Conservation (phyloP, 352 stramenopile genomes). For the Phytophthora agathidicida region DNA sequence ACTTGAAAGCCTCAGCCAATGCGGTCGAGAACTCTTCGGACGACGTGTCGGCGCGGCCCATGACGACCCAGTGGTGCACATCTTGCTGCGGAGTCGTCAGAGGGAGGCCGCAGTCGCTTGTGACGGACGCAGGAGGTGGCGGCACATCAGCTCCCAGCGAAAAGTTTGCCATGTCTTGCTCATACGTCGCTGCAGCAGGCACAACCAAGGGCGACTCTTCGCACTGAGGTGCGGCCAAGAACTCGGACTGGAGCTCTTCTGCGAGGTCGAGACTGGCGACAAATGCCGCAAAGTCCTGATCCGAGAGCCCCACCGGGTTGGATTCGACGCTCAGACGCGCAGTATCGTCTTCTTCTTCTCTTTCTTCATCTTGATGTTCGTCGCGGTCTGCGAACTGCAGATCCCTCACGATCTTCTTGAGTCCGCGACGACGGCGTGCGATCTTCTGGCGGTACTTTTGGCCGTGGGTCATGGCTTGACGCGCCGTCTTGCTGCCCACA, state of each 20-base stretch:
- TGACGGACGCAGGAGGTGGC: neutral
- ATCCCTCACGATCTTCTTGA: slow-evolving; percentile 45
- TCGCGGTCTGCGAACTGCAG: slow-evolving; percentile 26
- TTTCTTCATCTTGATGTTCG: neutral
- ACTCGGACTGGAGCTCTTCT: slow-evolving; percentile 21
- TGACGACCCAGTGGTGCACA: slow-evolving; percentile 36
- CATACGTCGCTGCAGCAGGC: neutral
- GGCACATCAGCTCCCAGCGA: slow-evolving; percentile 1
- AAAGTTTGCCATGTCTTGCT: slow-evolving; percentile 10
- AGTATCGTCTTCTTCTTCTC: neutral
- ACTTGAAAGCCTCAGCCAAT: slow-evolving; percentile 19
- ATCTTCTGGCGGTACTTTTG: slow-evolving; percentile 93
- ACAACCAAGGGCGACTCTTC: slow-evolving; percentile 37
- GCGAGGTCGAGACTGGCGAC: slow-evolving; percentile 31
- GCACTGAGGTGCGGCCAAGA: neutral
- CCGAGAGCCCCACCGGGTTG: slow-evolving; percentile 24
- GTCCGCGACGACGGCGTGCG: slow-evolving; percentile 42
- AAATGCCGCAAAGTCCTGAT: slow-evolving; percentile 34
- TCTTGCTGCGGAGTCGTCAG: slow-evolving; percentile 27
- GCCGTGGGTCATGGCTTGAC: slow-evolving; percentile 93
- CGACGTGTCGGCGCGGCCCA: slow-evolving; percentile 31
- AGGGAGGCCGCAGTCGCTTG: slow-evolving; percentile 9
- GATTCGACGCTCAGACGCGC: slow-evolving; percentile 17
- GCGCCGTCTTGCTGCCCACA: slow-evolving; percentile 64
- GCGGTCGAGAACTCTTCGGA: slow-evolving; percentile 30